Conservation (phyloP, 2,329 filamentous ascomycete genomes). For the Ilyonectria sp. region DNA sequence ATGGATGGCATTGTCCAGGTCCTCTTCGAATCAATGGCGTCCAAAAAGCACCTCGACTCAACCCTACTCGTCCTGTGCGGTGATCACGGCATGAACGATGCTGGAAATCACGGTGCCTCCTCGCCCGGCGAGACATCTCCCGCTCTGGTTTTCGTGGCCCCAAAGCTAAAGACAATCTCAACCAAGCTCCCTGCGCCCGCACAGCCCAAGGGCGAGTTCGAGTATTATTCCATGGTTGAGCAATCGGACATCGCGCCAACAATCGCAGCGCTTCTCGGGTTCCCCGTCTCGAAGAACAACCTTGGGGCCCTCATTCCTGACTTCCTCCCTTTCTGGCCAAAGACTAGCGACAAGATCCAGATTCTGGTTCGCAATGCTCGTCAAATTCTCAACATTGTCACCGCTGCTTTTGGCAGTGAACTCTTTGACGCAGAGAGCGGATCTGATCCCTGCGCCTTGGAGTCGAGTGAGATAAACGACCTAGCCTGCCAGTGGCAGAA, state of each 20-base stretch:
- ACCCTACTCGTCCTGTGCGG: slow-evolving; percentile 90
- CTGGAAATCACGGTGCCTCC: slow-evolving; percentile 95
- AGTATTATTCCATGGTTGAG: slow-evolving; percentile 88
- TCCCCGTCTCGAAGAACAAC: slow-evolving; percentile 92
- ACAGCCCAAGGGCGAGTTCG: slow-evolving; percentile 77
- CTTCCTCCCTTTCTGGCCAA: slow-evolving; percentile 82
- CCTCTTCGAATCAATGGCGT: slow-evolving; percentile 84
- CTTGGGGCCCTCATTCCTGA: slow-evolving; percentile 87
- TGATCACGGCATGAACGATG: slow-evolving; percentile 99
- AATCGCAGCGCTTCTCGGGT: slow-evolving; percentile 86
- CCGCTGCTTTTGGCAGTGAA: slow-evolving; percentile 75
- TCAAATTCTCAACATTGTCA: slow-evolving; percentile 85
- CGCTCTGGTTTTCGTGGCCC: slow-evolving; percentile 91
- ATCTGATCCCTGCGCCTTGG: slow-evolving; percentile 55
- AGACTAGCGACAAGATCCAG: slow-evolving; percentile 69
- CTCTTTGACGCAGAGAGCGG: slow-evolving; percentile 57
- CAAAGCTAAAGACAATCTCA: slow-evolving; percentile 78
- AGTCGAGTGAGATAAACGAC: slow-evolving; percentile 62
- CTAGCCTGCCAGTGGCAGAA: slow-evolving; percentile 79
- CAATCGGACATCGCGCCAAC: slow-evolving; percentile 96
- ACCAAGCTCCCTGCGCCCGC: slow-evolving; percentile 65
- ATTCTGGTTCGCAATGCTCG: slow-evolving; percentile 83
- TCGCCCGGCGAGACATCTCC: slow-evolving; percentile 95
- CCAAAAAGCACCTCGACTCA: slow-evolving; percentile 78
- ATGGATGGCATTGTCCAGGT: slow-evolving; percentile 88